phyloP scores from a whole-genome alignment of 495 filamentous ascomycete species.

The Aspergillus baeticus region DNA sequence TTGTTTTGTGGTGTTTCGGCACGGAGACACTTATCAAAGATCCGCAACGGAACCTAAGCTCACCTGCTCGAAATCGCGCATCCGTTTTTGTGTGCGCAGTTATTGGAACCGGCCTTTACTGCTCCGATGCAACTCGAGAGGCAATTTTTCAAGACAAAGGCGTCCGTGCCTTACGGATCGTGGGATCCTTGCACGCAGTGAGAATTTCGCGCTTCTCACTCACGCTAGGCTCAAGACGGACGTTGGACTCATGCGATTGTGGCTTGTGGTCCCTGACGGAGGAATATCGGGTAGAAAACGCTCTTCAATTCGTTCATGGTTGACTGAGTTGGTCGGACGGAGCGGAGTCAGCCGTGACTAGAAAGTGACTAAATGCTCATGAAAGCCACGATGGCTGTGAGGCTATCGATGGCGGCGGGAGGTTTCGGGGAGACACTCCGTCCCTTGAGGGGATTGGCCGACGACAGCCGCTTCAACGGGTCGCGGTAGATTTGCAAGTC shows the following conservation, averaged over 20 bases:
- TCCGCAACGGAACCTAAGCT: neutral
- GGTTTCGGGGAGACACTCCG: constrained; percentile 9
- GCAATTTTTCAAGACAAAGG: neutral
- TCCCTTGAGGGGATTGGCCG: constrained; percentile 9
- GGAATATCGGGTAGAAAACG: neutral
- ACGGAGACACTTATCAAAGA: neutral
- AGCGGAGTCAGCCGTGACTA: constrained; percentile 7
- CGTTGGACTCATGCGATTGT: neutral
- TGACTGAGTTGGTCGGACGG: constrained; percentile 7
- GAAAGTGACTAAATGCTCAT: neutral
- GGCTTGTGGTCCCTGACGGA: constrained; percentile 5
- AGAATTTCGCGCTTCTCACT: neutral
- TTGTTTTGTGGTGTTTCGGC: too few relatives aligned
- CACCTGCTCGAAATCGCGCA: neutral
- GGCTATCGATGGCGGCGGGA: constrained; percentile 9
- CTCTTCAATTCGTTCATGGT: neutral
- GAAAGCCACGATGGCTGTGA: constrained; percentile 1
- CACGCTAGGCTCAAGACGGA: neutral
- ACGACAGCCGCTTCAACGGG: neutral
- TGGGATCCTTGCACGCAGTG: neutral
- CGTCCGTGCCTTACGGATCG: neutral
- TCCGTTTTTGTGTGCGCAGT: neutral
- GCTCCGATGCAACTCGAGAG: constrained; percentile 2
- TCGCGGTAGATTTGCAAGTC: neutral
- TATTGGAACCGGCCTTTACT: constrained; percentile 3